phyloP scores from a whole-genome alignment of 345 rosid genomes.

The Passiflora organensis region DNA sequence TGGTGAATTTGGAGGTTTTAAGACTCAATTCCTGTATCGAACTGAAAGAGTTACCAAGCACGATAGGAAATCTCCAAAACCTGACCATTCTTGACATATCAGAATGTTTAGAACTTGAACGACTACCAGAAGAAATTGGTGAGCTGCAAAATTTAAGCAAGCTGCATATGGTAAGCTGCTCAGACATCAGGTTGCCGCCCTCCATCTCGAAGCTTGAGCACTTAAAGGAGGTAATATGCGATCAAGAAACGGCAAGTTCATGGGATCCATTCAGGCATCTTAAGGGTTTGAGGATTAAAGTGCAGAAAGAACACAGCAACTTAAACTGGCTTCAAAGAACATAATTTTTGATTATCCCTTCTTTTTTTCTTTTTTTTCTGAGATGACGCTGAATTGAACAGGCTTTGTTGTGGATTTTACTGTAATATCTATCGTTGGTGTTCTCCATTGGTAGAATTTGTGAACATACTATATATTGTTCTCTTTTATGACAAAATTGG shows the following conservation, averaged over 20 bases:
- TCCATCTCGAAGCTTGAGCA: neutral
- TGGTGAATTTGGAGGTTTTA: constrained; percentile 5
- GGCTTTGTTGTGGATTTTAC: too few species aligned
- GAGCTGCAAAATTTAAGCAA: constrained; percentile 4
- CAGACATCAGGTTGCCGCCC: neutral
- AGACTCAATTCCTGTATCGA: constrained; percentile 5
- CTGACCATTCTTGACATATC: constrained; percentile 14
- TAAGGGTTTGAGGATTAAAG: neutral
- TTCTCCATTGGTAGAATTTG: too few species aligned
- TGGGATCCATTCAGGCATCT: neutral
- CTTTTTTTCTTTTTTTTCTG: too few species aligned
- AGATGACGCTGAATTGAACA: too few species aligned
- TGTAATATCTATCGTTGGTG: too few species aligned
- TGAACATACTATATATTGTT: too few species aligned
- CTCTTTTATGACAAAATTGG: too few species aligned
- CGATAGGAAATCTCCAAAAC: neutral
- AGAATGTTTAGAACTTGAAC: neutral
- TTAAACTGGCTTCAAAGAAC: neutral
- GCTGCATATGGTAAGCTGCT: constrained; percentile 4
- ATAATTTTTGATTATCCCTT: too few species aligned
- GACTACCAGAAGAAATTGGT: constrained; percentile 11
- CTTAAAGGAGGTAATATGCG: constrained; percentile 1
- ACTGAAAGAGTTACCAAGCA: constrained; percentile 5
- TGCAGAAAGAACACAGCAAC: neutral
- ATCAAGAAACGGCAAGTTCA: neutral